These are phyloP conservation scores for Colletotrichum sp. DNA, from an alignment of 2,329 filamentous ascomycete species.

Conservation along the genomic window DNA sequence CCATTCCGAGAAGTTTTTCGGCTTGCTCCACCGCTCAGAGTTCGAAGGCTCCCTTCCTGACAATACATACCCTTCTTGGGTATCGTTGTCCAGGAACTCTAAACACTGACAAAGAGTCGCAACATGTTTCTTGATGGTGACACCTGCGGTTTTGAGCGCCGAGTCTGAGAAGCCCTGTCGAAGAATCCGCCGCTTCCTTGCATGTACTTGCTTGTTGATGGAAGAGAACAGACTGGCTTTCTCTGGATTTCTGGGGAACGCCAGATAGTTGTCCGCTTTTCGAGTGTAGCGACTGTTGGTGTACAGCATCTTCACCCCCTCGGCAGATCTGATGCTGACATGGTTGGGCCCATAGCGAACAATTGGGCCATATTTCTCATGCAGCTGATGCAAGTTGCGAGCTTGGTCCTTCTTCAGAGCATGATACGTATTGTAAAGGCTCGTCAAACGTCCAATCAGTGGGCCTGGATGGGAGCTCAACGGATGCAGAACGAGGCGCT, in stretches of 20 bases:
- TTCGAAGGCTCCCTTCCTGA: not conserved
- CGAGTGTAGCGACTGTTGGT: not conserved
- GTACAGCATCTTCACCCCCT: not conserved
- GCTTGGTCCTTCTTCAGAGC: constrained; percentile 6
- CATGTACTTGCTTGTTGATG: constrained; percentile 6
- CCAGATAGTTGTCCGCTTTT: not conserved
- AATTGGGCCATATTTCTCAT: not conserved
- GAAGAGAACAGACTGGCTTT: constrained; percentile 1
- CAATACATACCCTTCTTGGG: not conserved
- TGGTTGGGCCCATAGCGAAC: constrained; percentile 7
- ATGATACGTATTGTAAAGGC: constrained; percentile 5
- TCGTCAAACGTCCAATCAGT: not conserved
- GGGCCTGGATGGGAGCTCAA: not conserved
- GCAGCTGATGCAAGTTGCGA: not conserved
- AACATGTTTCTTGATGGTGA: constrained; percentile 6
- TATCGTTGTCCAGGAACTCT: not conserved
- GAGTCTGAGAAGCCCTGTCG: constrained; percentile 5
- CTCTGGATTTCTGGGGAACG: not conserved
- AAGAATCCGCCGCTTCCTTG: not conserved
- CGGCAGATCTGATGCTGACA: constrained; percentile 1
- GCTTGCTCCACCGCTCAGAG: not conserved
- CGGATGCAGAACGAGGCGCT: not conserved
- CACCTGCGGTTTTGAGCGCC: not conserved
- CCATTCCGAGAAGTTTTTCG: constrained; percentile 4
- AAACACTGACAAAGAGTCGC: constrained; percentile 1